These are phyloP conservation scores for Aureobasidium mangrovei DNA, from an alignment of 2,329 filamentous ascomycete species.

Conservation along the genomic window DNA sequence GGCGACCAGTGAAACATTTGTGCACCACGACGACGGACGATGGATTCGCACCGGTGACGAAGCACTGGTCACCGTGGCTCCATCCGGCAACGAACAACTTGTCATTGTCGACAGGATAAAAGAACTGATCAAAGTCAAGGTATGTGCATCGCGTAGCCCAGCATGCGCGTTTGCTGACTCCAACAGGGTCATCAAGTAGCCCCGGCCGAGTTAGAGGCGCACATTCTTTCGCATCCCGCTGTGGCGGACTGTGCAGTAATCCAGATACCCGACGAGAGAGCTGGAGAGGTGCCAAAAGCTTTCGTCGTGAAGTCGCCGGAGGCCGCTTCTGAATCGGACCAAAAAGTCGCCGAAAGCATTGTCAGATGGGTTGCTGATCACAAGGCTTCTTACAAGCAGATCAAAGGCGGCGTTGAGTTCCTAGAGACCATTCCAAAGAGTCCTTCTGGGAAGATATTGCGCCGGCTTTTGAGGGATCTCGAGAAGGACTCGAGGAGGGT, in stretches of 20 bases:
- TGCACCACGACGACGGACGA: constrained; percentile 52
- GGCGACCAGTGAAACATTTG: constrained; percentile 36
- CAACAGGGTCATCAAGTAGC: constrained; percentile 52
- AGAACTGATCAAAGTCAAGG: constrained; percentile 59
- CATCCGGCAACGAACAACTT: constrained; percentile 53
- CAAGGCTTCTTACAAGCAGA: constrained; percentile 54
- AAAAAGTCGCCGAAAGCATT: constrained; percentile 52
- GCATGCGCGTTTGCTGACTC: not conserved
- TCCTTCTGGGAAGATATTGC: constrained; percentile 64
- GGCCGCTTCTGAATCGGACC: constrained; percentile 20
- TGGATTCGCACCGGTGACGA: constrained; percentile 47
- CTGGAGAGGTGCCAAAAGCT: constrained; percentile 49
- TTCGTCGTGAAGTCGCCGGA: constrained; percentile 43
- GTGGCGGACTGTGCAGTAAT: constrained; percentile 52
- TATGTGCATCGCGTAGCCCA: not conserved
- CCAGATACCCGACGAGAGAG: constrained; percentile 45
- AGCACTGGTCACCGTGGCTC: constrained; percentile 55
- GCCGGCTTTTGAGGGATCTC: constrained; percentile 47
- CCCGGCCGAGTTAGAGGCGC: constrained; percentile 55
- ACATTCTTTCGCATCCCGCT: constrained; percentile 46
- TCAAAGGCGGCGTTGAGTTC: constrained; percentile 49
- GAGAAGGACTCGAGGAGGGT: not conserved
- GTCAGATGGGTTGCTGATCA: constrained; percentile 48
- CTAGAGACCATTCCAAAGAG: constrained; percentile 63
- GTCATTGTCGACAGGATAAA: constrained; percentile 60